phyloP scores from a whole-genome alignment of 495 filamentous ascomycete species.

The Penicillium coffeae region DNA sequence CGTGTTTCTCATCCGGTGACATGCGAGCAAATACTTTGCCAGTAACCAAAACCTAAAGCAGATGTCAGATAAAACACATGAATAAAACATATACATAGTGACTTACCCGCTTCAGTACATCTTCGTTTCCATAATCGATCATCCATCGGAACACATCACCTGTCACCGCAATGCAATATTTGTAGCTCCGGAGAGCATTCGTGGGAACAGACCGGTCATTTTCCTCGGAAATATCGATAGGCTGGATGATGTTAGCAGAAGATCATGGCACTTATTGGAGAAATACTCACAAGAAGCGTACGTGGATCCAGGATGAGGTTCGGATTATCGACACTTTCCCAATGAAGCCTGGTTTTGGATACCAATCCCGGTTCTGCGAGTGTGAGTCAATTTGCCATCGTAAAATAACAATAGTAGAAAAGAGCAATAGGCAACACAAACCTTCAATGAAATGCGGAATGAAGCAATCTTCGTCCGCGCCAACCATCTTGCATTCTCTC shows the following conservation, averaged over 20 bases:
- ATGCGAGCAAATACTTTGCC: constrained; percentile 97
- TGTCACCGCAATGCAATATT: constrained; percentile 83
- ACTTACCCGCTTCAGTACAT: constrained; percentile 64
- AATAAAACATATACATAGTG: neutral
- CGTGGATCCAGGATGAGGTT: constrained; percentile 69
- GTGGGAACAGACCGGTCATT: constrained; percentile 81
- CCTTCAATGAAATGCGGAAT: constrained; percentile 83
- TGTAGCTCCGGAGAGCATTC: constrained; percentile 68
- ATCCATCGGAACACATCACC: constrained; percentile 98
- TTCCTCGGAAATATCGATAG: constrained; percentile 61
- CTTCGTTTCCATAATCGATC: constrained; percentile 78
- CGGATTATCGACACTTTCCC: constrained; percentile 90
- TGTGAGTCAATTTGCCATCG: neutral
- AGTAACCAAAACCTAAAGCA: constrained; percentile 70
- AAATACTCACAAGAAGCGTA: constrained; percentile 64
- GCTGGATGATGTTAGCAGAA: constrained; percentile 46
- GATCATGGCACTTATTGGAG: too few species aligned
- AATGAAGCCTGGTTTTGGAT: constrained; percentile 63
- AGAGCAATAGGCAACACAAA: constrained; percentile 32
- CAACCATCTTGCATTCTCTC: constrained; percentile 82
- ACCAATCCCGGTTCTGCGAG: neutral
- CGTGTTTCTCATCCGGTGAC: constrained; percentile 99
- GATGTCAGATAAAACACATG: neutral
- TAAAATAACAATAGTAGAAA: neutral
- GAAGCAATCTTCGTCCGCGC: constrained; percentile 79